These are phyloP conservation scores for Aspergillus melleus DNA, from an alignment of 2,329 filamentous ascomycete genomes.

Conservation along the genomic window DNA sequence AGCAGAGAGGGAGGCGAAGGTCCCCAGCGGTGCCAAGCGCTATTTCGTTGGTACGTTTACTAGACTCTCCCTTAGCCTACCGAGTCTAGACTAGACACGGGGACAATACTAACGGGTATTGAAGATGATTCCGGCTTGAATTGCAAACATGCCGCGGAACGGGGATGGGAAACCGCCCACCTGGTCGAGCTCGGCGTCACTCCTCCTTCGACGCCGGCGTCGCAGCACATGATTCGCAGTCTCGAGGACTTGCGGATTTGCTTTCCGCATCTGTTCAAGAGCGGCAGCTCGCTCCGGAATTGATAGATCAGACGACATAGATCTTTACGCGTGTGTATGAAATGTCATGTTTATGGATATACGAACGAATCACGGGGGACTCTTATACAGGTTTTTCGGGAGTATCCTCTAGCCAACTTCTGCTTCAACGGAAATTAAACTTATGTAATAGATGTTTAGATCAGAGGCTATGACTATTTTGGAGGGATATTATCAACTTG, in stretches of 20 bases:
- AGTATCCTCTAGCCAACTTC: not conserved
- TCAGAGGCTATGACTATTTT: not conserved
- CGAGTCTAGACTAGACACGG: not conserved
- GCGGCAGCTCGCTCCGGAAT: not conserved
- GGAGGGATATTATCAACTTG: not conserved
- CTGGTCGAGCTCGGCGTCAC: conserved; percentile 75
- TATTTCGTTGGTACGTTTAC: conserved; percentile 82
- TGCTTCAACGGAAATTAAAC: not conserved
- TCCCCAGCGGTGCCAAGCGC: conserved; percentile 68
- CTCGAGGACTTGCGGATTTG: conserved; percentile 72
- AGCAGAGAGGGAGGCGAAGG: conserved; percentile 81
- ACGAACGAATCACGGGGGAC: conserved; percentile 6
- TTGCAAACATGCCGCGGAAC: conserved; percentile 70
- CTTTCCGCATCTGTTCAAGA: conserved; percentile 85
- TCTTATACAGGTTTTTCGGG: not conserved
- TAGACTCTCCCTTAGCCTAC: not conserved
- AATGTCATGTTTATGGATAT: conserved; percentile 2
- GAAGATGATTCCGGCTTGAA: conserved; percentile 82
- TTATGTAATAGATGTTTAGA: not conserved
- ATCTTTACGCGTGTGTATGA: conserved; percentile 1
- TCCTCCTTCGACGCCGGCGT: conserved; percentile 63
- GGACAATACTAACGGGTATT: conserved; percentile 14
- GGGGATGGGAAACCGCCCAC: conserved; percentile 86
- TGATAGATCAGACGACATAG: not conserved
- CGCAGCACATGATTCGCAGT: conserved; percentile 72